A percentile compares a stretch with the other conserved stretches of the same genome.
These are phyloP conservation scores for Byssochlamys sp. DNA, from an alignment of 2,329 filamentous ascomycete species.

Conservation along the genomic window DNA sequence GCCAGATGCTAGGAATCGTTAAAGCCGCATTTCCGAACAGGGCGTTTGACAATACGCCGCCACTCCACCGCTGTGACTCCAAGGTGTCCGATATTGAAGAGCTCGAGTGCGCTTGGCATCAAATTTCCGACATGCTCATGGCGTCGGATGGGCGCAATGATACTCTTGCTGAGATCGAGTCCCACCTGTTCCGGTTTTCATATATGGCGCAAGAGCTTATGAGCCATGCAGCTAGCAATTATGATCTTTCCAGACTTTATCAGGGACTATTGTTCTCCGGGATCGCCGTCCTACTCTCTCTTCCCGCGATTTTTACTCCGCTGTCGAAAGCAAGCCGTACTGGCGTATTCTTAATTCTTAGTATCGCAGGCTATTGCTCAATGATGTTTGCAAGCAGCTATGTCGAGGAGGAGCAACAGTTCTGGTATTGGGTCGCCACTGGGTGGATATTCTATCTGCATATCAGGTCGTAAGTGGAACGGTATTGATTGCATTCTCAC, in stretches of 20 bases:
- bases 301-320: slow-evolving; percentile 19
- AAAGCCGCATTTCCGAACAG: slow-evolving; percentile 59
- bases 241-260: slow-evolving; percentile 53
- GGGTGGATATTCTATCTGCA: slow-evolving; percentile 42
- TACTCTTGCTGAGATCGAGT: slow-evolving; percentile 13
- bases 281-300: slow-evolving; percentile 35
- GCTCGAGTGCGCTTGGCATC: slow-evolving; percentile 62
- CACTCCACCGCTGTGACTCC: slow-evolving; percentile 13
- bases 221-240: slow-evolving; percentile 86
- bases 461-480: slow-evolving; percentile 20
- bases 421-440: slow-evolving; percentile 82
- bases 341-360: slow-evolving; percentile 36
- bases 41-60: slow-evolving; percentile 32
- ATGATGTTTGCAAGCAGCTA: slow-evolving; percentile 99
- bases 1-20: slow-evolving; percentile 69
- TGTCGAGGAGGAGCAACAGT: slow-evolving; percentile 95
- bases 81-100: slow-evolving; percentile 37
- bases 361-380: slow-evolving; percentile 56
- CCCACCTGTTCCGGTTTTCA: slow-evolving; percentile 48
- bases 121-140: slow-evolving; percentile 15
- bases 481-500: background rate
- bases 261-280: slow-evolving; percentile 28
- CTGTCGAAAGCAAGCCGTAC: slow-evolving; percentile 19
- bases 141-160: slow-evolving; percentile 3
- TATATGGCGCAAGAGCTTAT: slow-evolving; percentile 65